Evolutionary conservation across 768 basidiomycete genomes (phyloP).

Genomic region (Kwoniella newhampshirensis): DNA sequence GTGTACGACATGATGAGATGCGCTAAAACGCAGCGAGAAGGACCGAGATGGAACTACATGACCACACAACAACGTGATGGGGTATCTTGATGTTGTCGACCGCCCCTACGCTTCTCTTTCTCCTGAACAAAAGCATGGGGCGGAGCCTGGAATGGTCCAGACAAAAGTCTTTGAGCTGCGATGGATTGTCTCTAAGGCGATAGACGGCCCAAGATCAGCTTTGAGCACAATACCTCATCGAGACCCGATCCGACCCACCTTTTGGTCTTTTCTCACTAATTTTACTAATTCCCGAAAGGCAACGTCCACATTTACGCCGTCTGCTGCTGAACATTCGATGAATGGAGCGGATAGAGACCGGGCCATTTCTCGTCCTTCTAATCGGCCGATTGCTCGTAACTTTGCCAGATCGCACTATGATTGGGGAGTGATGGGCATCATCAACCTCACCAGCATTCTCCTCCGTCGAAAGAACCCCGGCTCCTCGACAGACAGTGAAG

Average conservation of each 20-base stretch:
- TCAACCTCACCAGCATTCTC: too few relatives aligned
- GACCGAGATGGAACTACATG: neutral
- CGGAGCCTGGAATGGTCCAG: neutral
- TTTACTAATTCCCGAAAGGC: slow-evolving; percentile 56
- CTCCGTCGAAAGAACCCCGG: too few relatives aligned
- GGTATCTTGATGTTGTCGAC: too few relatives aligned
- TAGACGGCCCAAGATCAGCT: too few relatives aligned
- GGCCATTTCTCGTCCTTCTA: slow-evolving; percentile 50
- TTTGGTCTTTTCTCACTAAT: slow-evolving; percentile 55
- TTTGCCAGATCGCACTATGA: slow-evolving; percentile 39
- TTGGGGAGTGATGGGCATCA: too few relatives aligned
- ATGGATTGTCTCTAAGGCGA: neutral
- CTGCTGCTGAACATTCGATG: slow-evolving; percentile 58
- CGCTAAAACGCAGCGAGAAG: too few relatives aligned
- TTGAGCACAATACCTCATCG: too few relatives aligned
- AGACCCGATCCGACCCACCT: slow-evolving; percentile 52
- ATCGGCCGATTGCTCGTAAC: slow-evolving; percentile 37
- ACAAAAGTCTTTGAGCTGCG: neutral
- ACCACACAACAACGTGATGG: too few relatives aligned
- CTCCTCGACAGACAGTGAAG: too few relatives aligned
- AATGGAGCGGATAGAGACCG: slow-evolving; percentile 53
- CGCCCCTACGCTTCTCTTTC: too few relatives aligned
- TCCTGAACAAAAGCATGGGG: neutral
- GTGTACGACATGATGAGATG: too few relatives aligned
- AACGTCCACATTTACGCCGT: slow-evolving; percentile 57